A percentile compares a stretch with the other conserved stretches of the same genome.
Evolutionary conservation across 2,329 filamentous ascomycete genomes (phyloP).

Genomic region (Clonostachys sp.): DNA sequence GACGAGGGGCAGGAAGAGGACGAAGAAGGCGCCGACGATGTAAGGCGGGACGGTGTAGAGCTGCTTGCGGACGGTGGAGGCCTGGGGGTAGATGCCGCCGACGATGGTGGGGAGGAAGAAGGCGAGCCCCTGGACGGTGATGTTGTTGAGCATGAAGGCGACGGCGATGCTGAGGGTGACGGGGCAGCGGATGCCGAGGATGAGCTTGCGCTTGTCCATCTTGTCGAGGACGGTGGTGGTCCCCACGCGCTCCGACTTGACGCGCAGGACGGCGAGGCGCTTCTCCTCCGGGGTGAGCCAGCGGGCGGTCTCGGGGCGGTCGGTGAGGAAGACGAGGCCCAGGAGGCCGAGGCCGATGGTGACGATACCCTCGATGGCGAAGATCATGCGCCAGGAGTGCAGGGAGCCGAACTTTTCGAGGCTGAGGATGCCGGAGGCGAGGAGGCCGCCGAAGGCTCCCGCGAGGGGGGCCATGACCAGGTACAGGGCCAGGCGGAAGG

Average conservation of each 20-base stretch:
- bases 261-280: constrained; percentile 58
- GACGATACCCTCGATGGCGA: constrained; percentile 65
- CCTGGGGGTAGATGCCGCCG: constrained; percentile 57
- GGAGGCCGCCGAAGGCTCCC: constrained; percentile 65
- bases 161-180: constrained; percentile 51
- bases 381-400: constrained; percentile 63
- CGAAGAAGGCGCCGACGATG: constrained; percentile 64
- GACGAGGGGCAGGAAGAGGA: constrained; percentile 54
- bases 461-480: constrained; percentile 68
- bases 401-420: constrained; percentile 54
- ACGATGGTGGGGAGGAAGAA: constrained; percentile 71
- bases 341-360: constrained; percentile 48
- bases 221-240: constrained; percentile 60
- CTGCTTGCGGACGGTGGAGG: constrained; percentile 55
- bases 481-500: constrained; percentile 64
- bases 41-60: constrained; percentile 69
- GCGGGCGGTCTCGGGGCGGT: constrained; percentile 61
- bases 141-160: constrained; percentile 62
- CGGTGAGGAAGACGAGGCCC: constrained; percentile 60
- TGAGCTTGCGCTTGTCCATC: constrained; percentile 52
- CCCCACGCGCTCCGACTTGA: constrained; percentile 64
- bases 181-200: constrained; percentile 60
- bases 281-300: constrained; percentile 66
- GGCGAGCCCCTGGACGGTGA: constrained; percentile 66
- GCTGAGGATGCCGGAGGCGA: constrained; percentile 60